Base-by-base conservation (phyloP, 768 basidiomycete genomes). In the Leccinum rimulosum region DNA sequence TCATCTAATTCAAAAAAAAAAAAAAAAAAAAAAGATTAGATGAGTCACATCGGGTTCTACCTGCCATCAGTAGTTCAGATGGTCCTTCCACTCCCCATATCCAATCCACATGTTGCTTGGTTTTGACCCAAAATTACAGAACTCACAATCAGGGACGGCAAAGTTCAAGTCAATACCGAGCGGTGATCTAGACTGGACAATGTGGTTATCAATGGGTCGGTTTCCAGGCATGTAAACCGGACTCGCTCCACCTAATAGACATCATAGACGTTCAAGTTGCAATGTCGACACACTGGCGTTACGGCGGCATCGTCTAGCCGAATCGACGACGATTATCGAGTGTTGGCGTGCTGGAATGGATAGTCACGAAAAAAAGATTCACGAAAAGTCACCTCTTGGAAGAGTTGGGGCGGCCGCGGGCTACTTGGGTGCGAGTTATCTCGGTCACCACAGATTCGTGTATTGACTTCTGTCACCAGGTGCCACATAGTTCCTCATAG, bases 361-460 rank as follows among this genome's bases (percentile, higher is more conserved):
- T 45, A 28, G 14, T 15, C 33, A 17, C 40, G 27, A 33, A 28
- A 36, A 27, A 48, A 54, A 17, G 17, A 31, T 17, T 15, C 33
- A n/a, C 40, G 27, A 25, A 28, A 36, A 27, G 31, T 28, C 50
- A 54, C 40, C 63, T 56, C 57, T 36, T 6, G 35, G 36, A 36
- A 36, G 33, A 35, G 12, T 12, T 35, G 33, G 94, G 93, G 92
- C 61, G 94, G 94, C 10, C 79, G 91, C 58, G 94, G 94, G 8
- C 78, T 88, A 70, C 76, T 97, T 47, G 94, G 94, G 88, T 92
- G 61, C 65, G 85, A 40, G 31, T 17, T 25, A 48, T n/a, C 47
- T 52, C 55, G 19, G 35, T 45, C 49, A 22, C 48, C 11, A 3
- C 50, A 48, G 40, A 40, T 55, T 55, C 8, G 38, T 33, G 50